Evolutionary conservation across 768 basidiomycete genomes (phyloP), one percentile per base, ranked within the genome.

Genomic region (Lactarius vividus): DNA sequence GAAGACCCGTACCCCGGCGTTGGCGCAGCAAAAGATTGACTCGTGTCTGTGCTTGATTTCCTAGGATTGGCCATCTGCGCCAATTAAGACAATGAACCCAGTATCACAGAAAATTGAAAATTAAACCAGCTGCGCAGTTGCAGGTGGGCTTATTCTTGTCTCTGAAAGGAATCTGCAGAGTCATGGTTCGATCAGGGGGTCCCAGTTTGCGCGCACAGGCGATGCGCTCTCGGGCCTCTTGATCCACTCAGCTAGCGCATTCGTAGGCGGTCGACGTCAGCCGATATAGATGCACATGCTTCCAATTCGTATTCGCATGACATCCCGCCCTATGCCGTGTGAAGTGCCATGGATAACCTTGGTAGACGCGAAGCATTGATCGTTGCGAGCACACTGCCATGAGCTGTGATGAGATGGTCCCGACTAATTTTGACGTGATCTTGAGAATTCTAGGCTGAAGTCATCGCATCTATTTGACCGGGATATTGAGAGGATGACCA

Each of bases 91-190:
- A 44, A 54, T 31, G 40, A 53, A 40, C n/a, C 39, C 56, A 16
- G 46, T 28, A 66, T 55, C 61, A 63, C 66, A 55, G 61, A 49
- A 15, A 11, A 10, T 46, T 49, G 46, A 67, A 63, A 54, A 40
- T 44, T 39, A 1, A 40, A 46, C 49, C 42, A 37, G 61, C 61
- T 67, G 66, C 66, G 66, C 66, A 66, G 42, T 26, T 55, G 65
- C 61, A 66, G 26, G 42, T 55, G 40, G 49, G 52, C 26, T 59
- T 52, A 59, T 54, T 15, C 9, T 35, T 31, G 37, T 57, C 58
- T 60, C 52, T 15, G 53, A 54, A 52, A 44, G 59, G 59, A 37
- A 57, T 52, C 40, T 31, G 11, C 63, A 40, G 31, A 16, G 55
- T 56, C 55, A 56, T 20, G 18, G 40, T 2, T 26, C n/a, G 20